Base-by-base conservation (phyloP, 495 filamentous ascomycete genomes). In the Podospora anserina region DNA sequence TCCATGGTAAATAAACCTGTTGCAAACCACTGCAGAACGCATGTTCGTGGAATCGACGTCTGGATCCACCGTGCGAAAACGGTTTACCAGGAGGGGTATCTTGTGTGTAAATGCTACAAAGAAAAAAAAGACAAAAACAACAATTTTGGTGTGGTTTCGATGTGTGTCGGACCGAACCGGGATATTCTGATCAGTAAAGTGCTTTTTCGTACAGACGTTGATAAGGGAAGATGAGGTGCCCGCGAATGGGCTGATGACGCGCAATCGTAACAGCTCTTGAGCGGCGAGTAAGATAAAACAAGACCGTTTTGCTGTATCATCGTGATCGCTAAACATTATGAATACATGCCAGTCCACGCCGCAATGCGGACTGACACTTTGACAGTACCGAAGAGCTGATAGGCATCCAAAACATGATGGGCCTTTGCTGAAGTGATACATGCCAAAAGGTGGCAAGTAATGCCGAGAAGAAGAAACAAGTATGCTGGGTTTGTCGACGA, bases 401-500 rank as follows among this genome's bases (percentile, higher is more conserved):
- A 13, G 66, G 63, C 60, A 67, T 69, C 65, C 66, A 63, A 61
- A 34, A 61, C 69, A 7, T 61, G 5, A 20, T 28, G 59, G 27
- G 32, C 61, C 69, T 60, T 32, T 69, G 69, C 71, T 66, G 63
- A 72, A 67, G 67, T 70, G 68, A 73, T 68, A 71, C 70, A 75
- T 77, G 75, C 75, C 75, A 70, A 72, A 69, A 68, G 62, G 54
- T 70, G 53, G 28, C 66, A 49, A 49, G 39, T 49, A 49, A 74
- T 72, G 70, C 68, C 59, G 68, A 23, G 23, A 61, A 63, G 60
- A 69, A 66, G 54, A 68, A 60, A 39, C 16, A 66, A 16, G 32
- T 20, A 66, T 72, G 64, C 66, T 61, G 63, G 11, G 71, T 68
- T 68, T 73, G 72, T 57, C 68, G 70, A 70, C 69, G 71, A 68